Conservation (phyloP, 495 filamentous ascomycete genomes). For the Amniculicola lignicola region DNA sequence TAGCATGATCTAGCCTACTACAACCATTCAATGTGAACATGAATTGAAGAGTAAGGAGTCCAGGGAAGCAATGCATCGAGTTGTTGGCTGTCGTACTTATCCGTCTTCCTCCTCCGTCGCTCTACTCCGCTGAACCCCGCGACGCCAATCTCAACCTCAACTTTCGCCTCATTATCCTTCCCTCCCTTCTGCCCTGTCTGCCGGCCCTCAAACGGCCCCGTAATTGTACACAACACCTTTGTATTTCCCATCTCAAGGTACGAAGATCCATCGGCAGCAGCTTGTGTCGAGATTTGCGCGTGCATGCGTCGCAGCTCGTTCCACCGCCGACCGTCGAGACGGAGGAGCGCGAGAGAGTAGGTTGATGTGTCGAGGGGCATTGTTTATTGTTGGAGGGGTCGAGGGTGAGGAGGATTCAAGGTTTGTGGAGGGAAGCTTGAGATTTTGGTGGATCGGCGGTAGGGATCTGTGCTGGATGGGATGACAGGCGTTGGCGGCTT, state of each 20-base stretch:
- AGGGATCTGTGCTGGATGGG: too few relatives aligned
- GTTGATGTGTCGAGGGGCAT: constrained; percentile 92
- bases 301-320: constrained; percentile 91
- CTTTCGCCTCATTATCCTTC: constrained; percentile 52
- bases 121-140: constrained; percentile 88
- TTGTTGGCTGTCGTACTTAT: too few relatives aligned
- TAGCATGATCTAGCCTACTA: neutral
- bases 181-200: constrained; percentile 49
- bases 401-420: too few relatives aligned
- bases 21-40: neutral
- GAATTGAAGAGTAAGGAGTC: neutral
- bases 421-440: too few relatives aligned
- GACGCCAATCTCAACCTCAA: constrained; percentile 79
- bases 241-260: constrained; percentile 97
- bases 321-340: constrained; percentile 93
- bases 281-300: constrained; percentile 86
- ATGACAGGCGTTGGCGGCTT: too few relatives aligned
- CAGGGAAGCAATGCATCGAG: constrained; percentile 3
- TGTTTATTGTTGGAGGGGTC: too few relatives aligned
- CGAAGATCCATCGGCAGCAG: constrained; percentile 81
- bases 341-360: constrained; percentile 80
- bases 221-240: constrained; percentile 87
- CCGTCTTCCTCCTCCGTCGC: constrained; percentile 67
- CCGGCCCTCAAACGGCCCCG: constrained; percentile 68
- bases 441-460: too few relatives aligned